Conservation (phyloP, 2,329 filamentous ascomycete species). For the Coniosporium uncinatum region DNA sequence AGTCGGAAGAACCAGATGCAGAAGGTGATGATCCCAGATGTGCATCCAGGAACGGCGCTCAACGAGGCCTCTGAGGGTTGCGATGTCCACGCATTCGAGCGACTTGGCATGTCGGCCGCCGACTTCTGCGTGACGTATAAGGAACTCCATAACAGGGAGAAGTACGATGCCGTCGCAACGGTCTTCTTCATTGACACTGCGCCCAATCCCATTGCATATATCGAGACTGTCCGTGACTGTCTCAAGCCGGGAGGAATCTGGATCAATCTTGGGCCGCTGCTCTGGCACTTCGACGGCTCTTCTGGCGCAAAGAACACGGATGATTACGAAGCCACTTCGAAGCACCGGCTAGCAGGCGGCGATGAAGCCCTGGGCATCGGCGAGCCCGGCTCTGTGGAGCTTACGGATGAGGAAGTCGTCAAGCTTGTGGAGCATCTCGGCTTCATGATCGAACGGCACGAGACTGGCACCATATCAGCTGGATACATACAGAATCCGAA, state of each 20-base stretch:
- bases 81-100: constrained; percentile 40
- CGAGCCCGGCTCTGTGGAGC: constrained; percentile 85
- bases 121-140: constrained; percentile 90
- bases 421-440: constrained; percentile 68
- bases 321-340: constrained; percentile 1
- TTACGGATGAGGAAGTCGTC: constrained; percentile 85
- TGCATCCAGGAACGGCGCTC: constrained; percentile 39
- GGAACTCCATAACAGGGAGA: constrained; percentile 50
- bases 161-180: constrained; percentile 78
- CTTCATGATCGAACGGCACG: constrained; percentile 64
- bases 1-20: constrained; percentile 70
- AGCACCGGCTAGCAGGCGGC: constrained; percentile 10
- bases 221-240: constrained; percentile 77
- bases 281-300: constrained; percentile 89
- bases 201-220: constrained; percentile 85
- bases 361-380: constrained; percentile 57
- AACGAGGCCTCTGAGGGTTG: constrained; percentile 11
- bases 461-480: constrained; percentile 51
- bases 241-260: constrained; percentile 74
- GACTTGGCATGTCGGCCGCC: constrained; percentile 90
- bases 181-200: constrained; percentile 98
- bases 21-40: constrained; percentile 71
- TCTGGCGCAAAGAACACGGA: constrained; percentile 27
- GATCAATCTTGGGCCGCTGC: constrained; percentile 83
- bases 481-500: constrained; percentile 84